Evolutionary conservation across 2,329 filamentous ascomycete species (phyloP), one percentile per base, ranked within the genome.

Genomic region (Colletotrichum melonis): DNA sequence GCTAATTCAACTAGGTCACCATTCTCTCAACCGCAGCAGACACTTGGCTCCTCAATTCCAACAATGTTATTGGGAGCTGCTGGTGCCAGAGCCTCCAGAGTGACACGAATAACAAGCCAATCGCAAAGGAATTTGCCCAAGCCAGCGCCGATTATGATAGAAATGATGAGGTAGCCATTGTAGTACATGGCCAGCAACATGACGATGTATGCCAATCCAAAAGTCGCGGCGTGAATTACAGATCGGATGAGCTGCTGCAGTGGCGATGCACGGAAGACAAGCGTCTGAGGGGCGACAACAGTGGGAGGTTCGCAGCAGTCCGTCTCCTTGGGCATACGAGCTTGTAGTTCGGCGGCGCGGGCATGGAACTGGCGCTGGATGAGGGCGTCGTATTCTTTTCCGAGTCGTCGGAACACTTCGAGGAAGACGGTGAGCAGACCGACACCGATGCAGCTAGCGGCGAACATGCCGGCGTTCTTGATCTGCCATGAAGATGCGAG

Each of bases 81-180:
- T 7, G 69, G 22, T 9, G 62, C 24, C 4, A 62, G 58, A 24
- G 65, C 69, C 14, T 66, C 72, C 14, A 73, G 46, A 6, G 63
- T 54, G n/a, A 88, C 80, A 68, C 81, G 84, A 60, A 82, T 80
- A 28, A 84, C 84, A 78, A 88, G 79, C 87, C 87, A 89, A 78
- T 88, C 87, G 76, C 85, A 88, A n/a, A 88, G 75, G 76, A 88
- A 88, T 79, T 88, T 88, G 72, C 87, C 87, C 57, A 89, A 75
- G 8, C 85, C 84, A 11, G 86, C 86, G 4, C 87, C 87, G 55
- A 89, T 78, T 32, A 86, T 78, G 62, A 86, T 85, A 63, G 80
- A 82, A 68, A 86, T 82, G 69, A 86, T 84, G 67, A 86, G 80
- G 69, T 84, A 86, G 32, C 84, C 84, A 55, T 86, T 86, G 73